Evolutionary conservation across 2,329 filamentous ascomycete genomes (phyloP).

Genomic region (Colletotrichum sp.): DNA sequence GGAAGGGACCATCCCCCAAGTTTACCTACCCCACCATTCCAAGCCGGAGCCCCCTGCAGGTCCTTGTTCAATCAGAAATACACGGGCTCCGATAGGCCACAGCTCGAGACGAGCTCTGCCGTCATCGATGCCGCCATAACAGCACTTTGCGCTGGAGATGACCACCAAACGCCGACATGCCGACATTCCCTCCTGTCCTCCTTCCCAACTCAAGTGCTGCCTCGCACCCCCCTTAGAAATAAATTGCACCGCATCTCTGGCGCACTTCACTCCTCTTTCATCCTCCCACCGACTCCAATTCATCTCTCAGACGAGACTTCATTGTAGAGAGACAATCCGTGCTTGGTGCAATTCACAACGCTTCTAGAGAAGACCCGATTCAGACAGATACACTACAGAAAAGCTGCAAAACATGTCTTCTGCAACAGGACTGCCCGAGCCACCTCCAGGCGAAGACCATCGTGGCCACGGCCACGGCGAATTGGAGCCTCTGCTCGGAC

Average conservation of each 20-base stretch:
- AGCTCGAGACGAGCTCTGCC: conserved; percentile 17
- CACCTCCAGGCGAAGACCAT: conserved; percentile 29
- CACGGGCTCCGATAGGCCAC: conserved; percentile 9
- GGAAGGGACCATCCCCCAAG: not conserved
- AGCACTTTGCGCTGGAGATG: not conserved
- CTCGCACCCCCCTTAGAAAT: not conserved
- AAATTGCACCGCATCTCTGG: not conserved
- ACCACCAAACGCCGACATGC: not conserved
- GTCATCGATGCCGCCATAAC: conserved; percentile 18
- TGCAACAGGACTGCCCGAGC: conserved; percentile 68
- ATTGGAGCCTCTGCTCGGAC: conserved; percentile 51
- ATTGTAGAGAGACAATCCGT: not conserved
- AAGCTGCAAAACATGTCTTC: conserved; percentile 63
- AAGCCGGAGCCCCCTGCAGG: not conserved
- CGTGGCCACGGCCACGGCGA: conserved; percentile 34
- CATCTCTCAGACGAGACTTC: not conserved
- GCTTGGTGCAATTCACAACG: not conserved
- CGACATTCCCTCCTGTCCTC: not conserved
- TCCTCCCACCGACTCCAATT: not conserved
- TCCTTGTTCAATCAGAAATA: conserved; percentile 10
- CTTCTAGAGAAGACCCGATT: not conserved
- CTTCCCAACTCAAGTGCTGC: not conserved
- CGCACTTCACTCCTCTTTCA: not conserved
- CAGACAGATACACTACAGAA: not conserved
- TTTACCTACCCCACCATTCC: not conserved